Base-by-base conservation (phyloP, 306 rosid genomes). In the Cajanus cajan region DNA sequence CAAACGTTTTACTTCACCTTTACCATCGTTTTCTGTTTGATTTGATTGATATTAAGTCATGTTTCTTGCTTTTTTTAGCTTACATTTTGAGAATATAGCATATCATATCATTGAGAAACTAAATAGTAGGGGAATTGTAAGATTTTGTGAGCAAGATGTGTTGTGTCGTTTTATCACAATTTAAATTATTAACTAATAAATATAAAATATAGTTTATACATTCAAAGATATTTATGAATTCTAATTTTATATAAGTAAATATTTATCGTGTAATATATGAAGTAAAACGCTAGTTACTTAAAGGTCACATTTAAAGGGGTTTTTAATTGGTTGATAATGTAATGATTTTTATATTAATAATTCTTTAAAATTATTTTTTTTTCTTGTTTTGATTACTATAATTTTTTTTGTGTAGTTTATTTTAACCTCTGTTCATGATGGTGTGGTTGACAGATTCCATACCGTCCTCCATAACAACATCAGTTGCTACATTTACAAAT, bases 1-100 rank as follows among this genome's bases (percentile, higher is more conserved):
- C 76, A 68, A 61, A 37, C 66, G 67, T 80, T 66, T 51, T 83
- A 55, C 78, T 41, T 71, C 48, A 15, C n/a, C n/a, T n/a, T n/a
- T n/a, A n/a, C 80, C 21, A 5, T 64, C 43, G 47, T 69, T 72
- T 62, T 78, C 63, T 54, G 4, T 58, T 82, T 65, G 78, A 47
- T 45, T 75, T 21, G 13, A 48, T 65, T 21, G 16, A 48, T 65
- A 31, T 47, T 57, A 71, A n/a, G 43, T 78, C 69, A 6, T 18
- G 52, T 66, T 57, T 62, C 3, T 2, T n/a, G 15, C 13, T 15
- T 36, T 33, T 15, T 31, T 52, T 64, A 25, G 50, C 41, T 33
- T 44, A 16, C 37, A 39, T 55, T 79, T 47, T 78, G 33, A 83
- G 44, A 72, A 62, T 52, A 74, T 78, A 81, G 48, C 61, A 14